A percentile compares a stretch with the other conserved stretches of the same genome.
phyloP scores from a whole-genome alignment of 2,329 filamentous ascomycete species.

The Fusarium oligoseptatum region DNA sequence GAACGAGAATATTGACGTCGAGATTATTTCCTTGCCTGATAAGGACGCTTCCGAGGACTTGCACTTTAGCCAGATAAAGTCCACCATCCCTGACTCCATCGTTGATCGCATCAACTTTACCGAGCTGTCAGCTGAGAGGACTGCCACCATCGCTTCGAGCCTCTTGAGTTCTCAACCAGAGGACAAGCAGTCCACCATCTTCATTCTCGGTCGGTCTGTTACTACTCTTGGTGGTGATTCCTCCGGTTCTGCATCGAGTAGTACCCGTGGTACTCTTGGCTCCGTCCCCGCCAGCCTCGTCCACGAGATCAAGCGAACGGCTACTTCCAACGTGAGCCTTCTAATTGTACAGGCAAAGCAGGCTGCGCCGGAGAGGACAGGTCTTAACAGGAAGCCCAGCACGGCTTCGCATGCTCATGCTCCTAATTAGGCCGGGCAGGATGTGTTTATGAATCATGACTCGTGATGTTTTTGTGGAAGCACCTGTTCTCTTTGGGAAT shows the following conservation, averaged over 20 bases:
- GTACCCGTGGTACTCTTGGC: constrained; percentile 9
- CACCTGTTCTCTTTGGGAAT: neutral
- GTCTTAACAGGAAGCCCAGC: constrained; percentile 1
- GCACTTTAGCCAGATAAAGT: constrained; percentile 14
- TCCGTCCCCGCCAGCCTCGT: constrained; percentile 8
- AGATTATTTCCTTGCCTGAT: constrained; percentile 15
- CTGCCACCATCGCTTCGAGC: constrained; percentile 2
- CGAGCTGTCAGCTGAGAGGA: constrained; percentile 28
- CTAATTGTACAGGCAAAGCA: constrained; percentile 22
- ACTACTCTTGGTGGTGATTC: neutral
- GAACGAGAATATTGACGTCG: constrained; percentile 58
- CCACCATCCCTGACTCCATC: constrained; percentile 3
- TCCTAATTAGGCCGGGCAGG: neutral
- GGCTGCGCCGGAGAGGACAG: neutral
- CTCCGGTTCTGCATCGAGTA: neutral
- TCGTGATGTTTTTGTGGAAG: neutral
- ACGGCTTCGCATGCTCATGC: constrained; percentile 1
- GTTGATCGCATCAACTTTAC: constrained; percentile 15
- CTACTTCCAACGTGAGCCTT: constrained; percentile 5
- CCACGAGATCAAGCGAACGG: constrained; percentile 16
- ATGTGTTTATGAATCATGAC: neutral
- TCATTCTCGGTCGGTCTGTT: constrained; percentile 20
- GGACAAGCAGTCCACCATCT: constrained; percentile 19
- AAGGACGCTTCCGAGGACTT: constrained; percentile 7
- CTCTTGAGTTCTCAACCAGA: constrained; percentile 5